Conservation (phyloP, 805 yeast species). For the Yarrowia porcina region DNA sequence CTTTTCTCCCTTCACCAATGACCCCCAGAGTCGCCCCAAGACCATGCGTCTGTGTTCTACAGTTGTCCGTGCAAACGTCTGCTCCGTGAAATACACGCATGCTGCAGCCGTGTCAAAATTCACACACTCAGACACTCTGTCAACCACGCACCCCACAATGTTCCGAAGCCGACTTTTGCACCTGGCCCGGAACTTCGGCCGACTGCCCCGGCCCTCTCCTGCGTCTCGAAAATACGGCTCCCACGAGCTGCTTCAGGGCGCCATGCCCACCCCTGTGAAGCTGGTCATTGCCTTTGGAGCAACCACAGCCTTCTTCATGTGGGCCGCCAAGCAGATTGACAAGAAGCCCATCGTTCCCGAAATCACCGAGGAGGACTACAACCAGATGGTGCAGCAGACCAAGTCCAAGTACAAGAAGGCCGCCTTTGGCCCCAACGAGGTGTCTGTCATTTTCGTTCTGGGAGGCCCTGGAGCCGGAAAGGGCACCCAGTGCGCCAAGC, state of each 20-base stretch:
- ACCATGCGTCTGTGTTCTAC: neutral
- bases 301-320: slow-evolving; percentile 38
- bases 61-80: neutral
- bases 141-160: neutral
- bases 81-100: neutral
- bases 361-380: slow-evolving; percentile 40
- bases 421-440: slow-evolving; percentile 61
- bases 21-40: neutral
- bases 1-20: no score
- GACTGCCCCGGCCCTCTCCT: neutral
- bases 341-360: slow-evolving; percentile 34
- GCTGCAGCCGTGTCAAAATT: neutral
- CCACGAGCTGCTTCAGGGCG: neutral
- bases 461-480: slow-evolving; percentile 99
- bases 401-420: slow-evolving; percentile 29
- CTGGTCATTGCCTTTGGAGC: slow-evolving; percentile 22
- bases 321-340: slow-evolving; percentile 35
- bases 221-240: neutral
- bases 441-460: slow-evolving; percentile 79
- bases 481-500: slow-evolving; percentile 90
- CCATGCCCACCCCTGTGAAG: slow-evolving; percentile 22
- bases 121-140: neutral
- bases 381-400: slow-evolving; percentile 37
- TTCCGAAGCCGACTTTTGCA: neutral
- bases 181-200: neutral